Percentiles rank a stretch among this genome's conserved stretches.
Conservation (phyloP, 768 basidiomycete genomes). For the Leccinum truebloodii region DNA sequence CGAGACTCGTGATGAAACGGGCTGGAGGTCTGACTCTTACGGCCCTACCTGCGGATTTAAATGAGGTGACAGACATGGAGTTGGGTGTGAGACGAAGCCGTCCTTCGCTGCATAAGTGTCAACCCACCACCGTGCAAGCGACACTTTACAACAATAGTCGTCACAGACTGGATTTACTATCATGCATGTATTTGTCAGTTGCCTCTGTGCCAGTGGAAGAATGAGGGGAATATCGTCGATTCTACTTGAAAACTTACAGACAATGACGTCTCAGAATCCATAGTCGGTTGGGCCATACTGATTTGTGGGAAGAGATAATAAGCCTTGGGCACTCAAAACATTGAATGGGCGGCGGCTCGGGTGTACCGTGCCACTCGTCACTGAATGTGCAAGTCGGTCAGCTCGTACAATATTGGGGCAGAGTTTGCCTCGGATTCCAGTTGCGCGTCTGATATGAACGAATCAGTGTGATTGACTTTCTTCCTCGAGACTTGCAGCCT, state of each 20-base stretch:
- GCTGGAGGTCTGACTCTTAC: too few species aligned
- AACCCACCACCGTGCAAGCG: too few species aligned
- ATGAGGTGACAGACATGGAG: too few species aligned
- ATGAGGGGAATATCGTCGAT: neutral
- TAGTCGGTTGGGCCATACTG: neutral
- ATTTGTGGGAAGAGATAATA: neutral
- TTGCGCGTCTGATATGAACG: neutral
- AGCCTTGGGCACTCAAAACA: neutral
- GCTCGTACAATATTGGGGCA: neutral
- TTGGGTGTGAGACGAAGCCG: too few species aligned
- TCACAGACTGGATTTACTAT: neutral
- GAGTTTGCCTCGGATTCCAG: neutral
- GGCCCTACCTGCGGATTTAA: too few species aligned
- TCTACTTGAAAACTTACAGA: too few species aligned
- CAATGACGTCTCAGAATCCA: neutral
- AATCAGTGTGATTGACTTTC: neutral
- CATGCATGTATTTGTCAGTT: neutral
- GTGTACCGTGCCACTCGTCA: neutral
- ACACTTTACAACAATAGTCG: neutral
- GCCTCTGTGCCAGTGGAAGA: neutral
- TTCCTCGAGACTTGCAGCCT: neutral
- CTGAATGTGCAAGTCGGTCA: neutral
- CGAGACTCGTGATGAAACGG: too few species aligned
- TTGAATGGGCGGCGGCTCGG: neutral
- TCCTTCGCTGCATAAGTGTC: too few species aligned